phyloP scores from a whole-genome alignment of 768 basidiomycete species.

The Naganishia kalamii region DNA sequence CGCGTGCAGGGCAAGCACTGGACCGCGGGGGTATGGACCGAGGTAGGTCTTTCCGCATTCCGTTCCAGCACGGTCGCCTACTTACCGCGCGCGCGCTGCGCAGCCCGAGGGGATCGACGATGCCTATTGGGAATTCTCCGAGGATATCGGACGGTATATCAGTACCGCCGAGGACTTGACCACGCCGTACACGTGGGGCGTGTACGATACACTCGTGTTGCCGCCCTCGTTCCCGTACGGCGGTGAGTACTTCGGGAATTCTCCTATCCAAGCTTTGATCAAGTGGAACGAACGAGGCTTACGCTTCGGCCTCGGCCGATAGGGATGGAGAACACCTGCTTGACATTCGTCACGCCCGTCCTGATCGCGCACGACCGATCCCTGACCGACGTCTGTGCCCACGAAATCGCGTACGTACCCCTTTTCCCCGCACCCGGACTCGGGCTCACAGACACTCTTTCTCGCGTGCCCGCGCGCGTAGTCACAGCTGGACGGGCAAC shows the following conservation, averaged over 20 bases:
- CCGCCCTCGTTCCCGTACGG: conserved; percentile 12
- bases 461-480: neutral
- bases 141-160: conserved; percentile 74
- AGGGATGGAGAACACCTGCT: conserved; percentile 72
- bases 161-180: conserved; percentile 68
- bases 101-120: conserved; percentile 66
- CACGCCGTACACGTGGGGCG: conserved; percentile 72
- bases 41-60: conserved; percentile 44
- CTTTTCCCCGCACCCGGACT: neutral
- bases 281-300: conserved; percentile 42
- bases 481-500: conserved; percentile 90
- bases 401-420: conserved; percentile 58
- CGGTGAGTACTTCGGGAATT: conserved; percentile 6
- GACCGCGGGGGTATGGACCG: conserved; percentile 83
- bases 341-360: conserved; percentile 83
- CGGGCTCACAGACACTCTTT: neutral
- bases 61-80: neutral
- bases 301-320: too few relatives aligned
- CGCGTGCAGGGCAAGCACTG: conserved; percentile 61
- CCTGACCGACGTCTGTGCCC: conserved; percentile 77
- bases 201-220: conserved; percentile 52
- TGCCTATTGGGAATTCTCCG: conserved; percentile 79
- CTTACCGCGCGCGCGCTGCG: neutral
- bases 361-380: conserved; percentile 79
- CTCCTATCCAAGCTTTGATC: neutral